A percentile compares a stretch with the other conserved stretches of the same genome.
Evolutionary conservation across 2,329 filamentous ascomycete species (phyloP).

Genomic region (Graphiopsis chlorocephala): DNA sequence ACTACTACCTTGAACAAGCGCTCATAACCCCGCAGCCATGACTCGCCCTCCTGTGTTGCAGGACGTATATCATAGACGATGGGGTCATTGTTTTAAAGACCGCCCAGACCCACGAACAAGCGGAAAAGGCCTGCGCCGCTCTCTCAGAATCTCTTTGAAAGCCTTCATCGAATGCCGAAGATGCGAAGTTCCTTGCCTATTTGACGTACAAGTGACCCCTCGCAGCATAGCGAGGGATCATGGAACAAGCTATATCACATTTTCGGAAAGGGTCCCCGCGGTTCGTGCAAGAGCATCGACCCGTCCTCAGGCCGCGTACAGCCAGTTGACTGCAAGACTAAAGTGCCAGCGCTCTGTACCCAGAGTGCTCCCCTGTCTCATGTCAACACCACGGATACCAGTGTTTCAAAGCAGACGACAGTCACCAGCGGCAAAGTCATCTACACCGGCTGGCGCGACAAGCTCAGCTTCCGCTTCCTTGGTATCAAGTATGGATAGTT

Average conservation of each 20-base stretch:
- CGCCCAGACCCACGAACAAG: neutral
- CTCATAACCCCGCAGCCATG: neutral
- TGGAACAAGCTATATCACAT: neutral
- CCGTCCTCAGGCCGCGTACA: neutral
- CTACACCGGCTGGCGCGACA: conserved; percentile 41
- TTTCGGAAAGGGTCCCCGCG: neutral
- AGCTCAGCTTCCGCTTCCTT: conserved; percentile 51
- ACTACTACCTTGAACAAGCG: neutral
- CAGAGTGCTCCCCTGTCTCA: neutral
- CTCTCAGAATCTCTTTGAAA: neutral
- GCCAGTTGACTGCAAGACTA: neutral
- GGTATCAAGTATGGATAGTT: conserved; percentile 49
- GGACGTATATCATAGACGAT: neutral
- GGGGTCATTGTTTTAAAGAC: neutral
- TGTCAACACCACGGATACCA: neutral
- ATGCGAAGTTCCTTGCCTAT: neutral
- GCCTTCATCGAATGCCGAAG: neutral
- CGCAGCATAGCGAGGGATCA: neutral
- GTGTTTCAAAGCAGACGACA: neutral
- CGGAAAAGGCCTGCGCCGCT: neutral
- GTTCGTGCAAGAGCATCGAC: neutral
- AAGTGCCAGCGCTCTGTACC: neutral
- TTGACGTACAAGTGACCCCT: neutral
- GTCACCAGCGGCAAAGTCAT: neutral
- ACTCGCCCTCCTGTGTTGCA: neutral